These are phyloP conservation scores for Aspergillus pseudoterreus DNA, from an alignment of 2,329 filamentous ascomycete genomes.

Conservation along the genomic window DNA sequence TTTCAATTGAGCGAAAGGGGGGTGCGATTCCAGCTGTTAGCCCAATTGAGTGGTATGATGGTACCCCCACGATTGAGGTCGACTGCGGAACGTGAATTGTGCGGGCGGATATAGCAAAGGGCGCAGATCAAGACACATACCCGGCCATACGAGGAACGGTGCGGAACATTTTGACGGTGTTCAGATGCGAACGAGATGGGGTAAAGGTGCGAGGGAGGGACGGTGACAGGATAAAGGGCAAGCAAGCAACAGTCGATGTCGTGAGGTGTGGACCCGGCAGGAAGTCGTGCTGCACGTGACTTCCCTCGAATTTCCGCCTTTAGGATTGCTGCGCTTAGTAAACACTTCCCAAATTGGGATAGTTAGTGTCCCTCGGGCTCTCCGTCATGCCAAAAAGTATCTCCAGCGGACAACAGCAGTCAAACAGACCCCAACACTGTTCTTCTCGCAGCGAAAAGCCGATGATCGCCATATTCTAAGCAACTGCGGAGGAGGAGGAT, in stretches of 20 bases:
- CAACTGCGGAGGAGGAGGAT: conserved; percentile 23
- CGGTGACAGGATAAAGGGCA: conserved; percentile 22
- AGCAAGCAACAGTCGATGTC: conserved; percentile 23
- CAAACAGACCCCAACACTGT: neutral
- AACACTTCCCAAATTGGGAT: conserved; percentile 11
- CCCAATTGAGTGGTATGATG: neutral
- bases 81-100: conserved; percentile 12
- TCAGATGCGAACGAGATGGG: conserved; percentile 20
- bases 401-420: conserved; percentile 5
- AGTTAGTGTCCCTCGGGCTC: conserved; percentile 3
- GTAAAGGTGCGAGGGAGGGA: conserved; percentile 20
- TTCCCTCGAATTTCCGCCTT: conserved; percentile 29
- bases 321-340: conserved; percentile 21
- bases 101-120: neutral
- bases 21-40: neutral
- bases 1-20: neutral
- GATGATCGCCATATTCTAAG: conserved; percentile 1
- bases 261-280: conserved; percentile 24
- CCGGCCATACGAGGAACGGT: conserved; percentile 41
- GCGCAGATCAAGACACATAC: conserved; percentile 28
- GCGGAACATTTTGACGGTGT: conserved; percentile 39
- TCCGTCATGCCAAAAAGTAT: conserved; percentile 11
- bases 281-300: conserved; percentile 25
- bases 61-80: conserved; percentile 12
- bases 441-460: neutral